Base-by-base conservation (phyloP, 2,329 filamentous ascomycete genomes). In the Trichoderma sp. region DNA sequence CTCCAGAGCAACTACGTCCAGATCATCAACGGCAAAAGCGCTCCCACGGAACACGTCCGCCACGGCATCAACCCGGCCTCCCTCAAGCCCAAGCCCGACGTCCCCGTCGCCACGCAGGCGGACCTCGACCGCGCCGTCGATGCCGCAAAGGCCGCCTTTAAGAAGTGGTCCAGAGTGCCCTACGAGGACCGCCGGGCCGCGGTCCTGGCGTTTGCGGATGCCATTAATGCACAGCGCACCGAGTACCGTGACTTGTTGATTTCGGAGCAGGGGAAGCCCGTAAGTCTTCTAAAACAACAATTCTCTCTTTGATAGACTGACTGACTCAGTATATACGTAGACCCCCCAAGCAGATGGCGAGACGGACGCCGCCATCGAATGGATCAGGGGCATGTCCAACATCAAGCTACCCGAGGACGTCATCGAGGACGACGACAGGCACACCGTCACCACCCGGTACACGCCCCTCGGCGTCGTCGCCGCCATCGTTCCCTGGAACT, bases 401-500 rank as follows among this genome's bases (percentile, higher is more conserved):
- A 69, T 75, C 45, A 70, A 74, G 41, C 68, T 81, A 6, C 70
- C 74, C 5, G 75, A 77, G 41, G 76, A 77, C 7, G 68, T 78
- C 30, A 63, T 81, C 19, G 73, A 79, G 47, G 77, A 81, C 21
- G 76, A 69, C 4, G 65, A 68, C 3, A 63, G 66, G 30, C 59
- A 58, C 26, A 70, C 64, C 9, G 62, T 68, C 26, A 57, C 41
- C 51, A 66, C 62, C 7, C 64, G 62, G 19, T 70, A 67, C 19
- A 61, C 59, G 24, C 78, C 79, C 1, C 67, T 80, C 9, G 79
- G 79, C 3, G 77, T 81, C 7, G 74, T 73, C 3, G 80, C 74
- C 5, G 82, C 77, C 12, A 84, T 85, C 47, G 76, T 81, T 0
- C 82, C 82, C 1, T 85, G 83, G 82, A 85, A 85, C 68, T 84